Evolutionary conservation across 495 filamentous ascomycete species (phyloP).

Genomic region (Cercophora scortea): DNA sequence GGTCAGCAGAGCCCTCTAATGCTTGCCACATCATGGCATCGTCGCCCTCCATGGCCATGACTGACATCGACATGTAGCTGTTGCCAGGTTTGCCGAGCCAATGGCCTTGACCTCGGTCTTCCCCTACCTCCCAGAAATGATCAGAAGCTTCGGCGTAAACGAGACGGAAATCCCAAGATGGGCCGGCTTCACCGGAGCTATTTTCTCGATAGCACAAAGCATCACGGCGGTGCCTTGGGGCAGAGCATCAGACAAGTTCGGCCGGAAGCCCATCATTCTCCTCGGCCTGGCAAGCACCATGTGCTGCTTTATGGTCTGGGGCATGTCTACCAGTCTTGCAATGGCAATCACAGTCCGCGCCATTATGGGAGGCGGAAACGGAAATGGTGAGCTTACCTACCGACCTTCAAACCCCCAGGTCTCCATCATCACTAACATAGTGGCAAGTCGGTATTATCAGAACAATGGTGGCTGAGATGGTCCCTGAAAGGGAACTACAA

Average conservation of each 20-base stretch:
- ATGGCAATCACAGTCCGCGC: conserved; percentile 66
- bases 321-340: conserved; percentile 62
- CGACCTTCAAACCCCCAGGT: background rate
- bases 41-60: conserved; percentile 4
- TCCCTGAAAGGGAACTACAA: conserved; percentile 73
- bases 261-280: conserved; percentile 70
- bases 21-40: background rate
- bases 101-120: conserved; percentile 77
- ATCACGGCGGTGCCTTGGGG: conserved; percentile 73
- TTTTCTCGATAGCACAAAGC: conserved; percentile 67
- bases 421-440: background rate
- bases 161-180: conserved; percentile 67
- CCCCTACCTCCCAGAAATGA: conserved; percentile 89
- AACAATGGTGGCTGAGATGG: conserved; percentile 69
- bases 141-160: conserved; percentile 67
- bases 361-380: conserved; percentile 58
- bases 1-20: conserved; percentile 37
- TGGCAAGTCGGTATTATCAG: conserved; percentile 54
- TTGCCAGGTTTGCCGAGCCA: conserved; percentile 79
- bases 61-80: conserved; percentile 35
- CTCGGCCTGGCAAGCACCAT: conserved; percentile 64
- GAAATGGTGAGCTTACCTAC: conserved; percentile 44
- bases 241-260: conserved; percentile 62
- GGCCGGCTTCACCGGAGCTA: conserved; percentile 62
- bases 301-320: conserved; percentile 64